These are phyloP conservation scores for Magnolia sinica DNA, from an alignment of 164 flowering plant genomes.

Conservation along the genomic window DNA sequence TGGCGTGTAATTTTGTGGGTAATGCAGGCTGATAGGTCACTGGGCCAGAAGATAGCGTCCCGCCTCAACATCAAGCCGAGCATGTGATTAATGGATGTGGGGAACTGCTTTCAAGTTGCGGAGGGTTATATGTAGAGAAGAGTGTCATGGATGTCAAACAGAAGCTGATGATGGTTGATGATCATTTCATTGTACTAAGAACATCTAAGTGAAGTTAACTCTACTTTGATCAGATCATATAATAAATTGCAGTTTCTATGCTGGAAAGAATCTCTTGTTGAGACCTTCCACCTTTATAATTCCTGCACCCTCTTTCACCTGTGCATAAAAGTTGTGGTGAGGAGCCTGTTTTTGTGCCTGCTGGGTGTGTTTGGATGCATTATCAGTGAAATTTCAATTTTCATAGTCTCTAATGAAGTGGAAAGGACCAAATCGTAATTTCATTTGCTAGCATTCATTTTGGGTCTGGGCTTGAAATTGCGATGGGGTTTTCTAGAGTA, in stretches of 20 bases:
- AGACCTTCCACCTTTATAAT: no score
- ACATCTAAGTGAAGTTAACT: not conserved
- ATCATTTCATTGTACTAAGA: not conserved
- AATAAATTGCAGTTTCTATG: not conserved
- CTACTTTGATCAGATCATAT: not conserved
- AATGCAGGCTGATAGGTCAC: slow-evolving; percentile 71
- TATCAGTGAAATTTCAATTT: no score
- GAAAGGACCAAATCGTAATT: no score
- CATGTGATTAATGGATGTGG: slow-evolving; percentile 32
- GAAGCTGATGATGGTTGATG: slow-evolving; percentile 1
- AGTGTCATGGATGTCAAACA: not conserved
- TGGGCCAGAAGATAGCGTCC: slow-evolving; percentile 82
- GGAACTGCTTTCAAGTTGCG: slow-evolving; percentile 15
- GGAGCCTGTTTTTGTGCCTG: no score
- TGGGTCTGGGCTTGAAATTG: no score
- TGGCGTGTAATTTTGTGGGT: not conserved
- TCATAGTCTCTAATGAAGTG: no score
- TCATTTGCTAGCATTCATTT: no score
- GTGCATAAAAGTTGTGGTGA: no score
- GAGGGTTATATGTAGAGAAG: slow-evolving; percentile 4
- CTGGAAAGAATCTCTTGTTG: not conserved
- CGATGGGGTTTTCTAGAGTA: no score
- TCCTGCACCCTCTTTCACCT: not conserved
- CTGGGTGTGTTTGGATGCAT: no score
- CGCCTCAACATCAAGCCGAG: slow-evolving; percentile 77